Percentiles rank a stretch among this genome's conserved stretches.
Conservation (phyloP, 306 rosid species). For the Cyamopsis tetragonoloba region DNA sequence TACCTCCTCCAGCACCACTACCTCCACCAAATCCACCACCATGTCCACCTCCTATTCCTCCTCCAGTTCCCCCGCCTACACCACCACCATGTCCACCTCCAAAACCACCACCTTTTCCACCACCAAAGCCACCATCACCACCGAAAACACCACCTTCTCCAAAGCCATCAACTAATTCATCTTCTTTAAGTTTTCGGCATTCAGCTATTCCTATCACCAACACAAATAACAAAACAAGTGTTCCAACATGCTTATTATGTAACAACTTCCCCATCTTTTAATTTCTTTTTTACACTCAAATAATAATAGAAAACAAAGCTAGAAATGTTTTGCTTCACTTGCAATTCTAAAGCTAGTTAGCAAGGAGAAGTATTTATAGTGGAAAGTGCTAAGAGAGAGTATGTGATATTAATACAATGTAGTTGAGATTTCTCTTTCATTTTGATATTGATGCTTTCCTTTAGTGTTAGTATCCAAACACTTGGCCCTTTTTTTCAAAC, state of each 20-base stretch:
- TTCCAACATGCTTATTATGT: slow-evolving; percentile 17
- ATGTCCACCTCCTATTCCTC: not conserved
- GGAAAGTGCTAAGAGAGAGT: not conserved
- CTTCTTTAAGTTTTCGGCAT: slow-evolving; percentile 38
- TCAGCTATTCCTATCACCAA: slow-evolving; percentile 33
- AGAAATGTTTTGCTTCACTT: not conserved
- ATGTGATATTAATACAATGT: slow-evolving; percentile 36
- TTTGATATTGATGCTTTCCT: slow-evolving; percentile 15
- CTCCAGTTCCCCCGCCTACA: not conserved
- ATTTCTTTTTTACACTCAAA: too few relatives aligned
- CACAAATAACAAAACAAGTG: slow-evolving; percentile 13
- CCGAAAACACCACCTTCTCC: not conserved
- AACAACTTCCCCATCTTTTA: slow-evolving; percentile 49
- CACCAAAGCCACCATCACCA: not conserved
- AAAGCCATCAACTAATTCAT: slow-evolving; percentile 11
- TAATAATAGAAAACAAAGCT: not conserved
- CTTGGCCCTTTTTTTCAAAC: slow-evolving; percentile 36
- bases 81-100: slow-evolving; percentile 10
- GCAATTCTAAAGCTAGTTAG: not conserved
- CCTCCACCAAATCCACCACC: not conserved
- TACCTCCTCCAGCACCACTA: not conserved
- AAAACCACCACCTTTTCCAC: not conserved
- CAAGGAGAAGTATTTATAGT: slow-evolving; percentile 40
- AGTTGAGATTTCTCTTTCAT: slow-evolving; percentile 36
- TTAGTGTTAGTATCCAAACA: slow-evolving; percentile 20